These are phyloP conservation scores for Termitomyces sp. DNA, from an alignment of 768 basidiomycete species.

Conservation along the genomic window DNA sequence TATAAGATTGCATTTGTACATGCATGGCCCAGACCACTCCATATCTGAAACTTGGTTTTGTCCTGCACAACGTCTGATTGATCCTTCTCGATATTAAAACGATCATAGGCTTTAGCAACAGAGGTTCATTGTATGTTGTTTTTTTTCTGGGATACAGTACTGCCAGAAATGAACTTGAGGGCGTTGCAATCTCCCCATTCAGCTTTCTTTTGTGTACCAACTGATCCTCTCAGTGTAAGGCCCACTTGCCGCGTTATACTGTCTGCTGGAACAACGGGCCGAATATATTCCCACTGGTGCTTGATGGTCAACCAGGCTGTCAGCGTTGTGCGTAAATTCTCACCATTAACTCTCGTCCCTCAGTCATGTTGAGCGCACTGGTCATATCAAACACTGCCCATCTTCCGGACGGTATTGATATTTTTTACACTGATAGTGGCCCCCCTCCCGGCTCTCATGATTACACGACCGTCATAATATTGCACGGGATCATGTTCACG, in stretches of 20 bases:
- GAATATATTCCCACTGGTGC: background rate
- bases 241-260: background rate
- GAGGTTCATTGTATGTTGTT: background rate
- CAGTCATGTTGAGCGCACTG: background rate
- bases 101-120: background rate
- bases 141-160: background rate
- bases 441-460: slow-evolving; percentile 19
- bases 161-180: background rate
- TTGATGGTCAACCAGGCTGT: background rate
- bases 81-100: background rate
- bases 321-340: background rate
- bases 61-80: too few relatives aligned
- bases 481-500: slow-evolving; percentile 30
- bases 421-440: slow-evolving; percentile 31
- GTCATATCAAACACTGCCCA: slow-evolving; percentile 3
- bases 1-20: too few relatives aligned
- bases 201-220: background rate
- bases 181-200: background rate
- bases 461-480: slow-evolving; percentile 30
- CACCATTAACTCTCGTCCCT: background rate
- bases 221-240: background rate
- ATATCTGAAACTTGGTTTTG: too few relatives aligned
- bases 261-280: background rate
- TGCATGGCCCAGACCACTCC: too few relatives aligned
- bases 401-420: slow-evolving; percentile 17